Base-by-base conservation (phyloP, 192 early-diverging fungal genomes). In the Podila horticola region DNA sequence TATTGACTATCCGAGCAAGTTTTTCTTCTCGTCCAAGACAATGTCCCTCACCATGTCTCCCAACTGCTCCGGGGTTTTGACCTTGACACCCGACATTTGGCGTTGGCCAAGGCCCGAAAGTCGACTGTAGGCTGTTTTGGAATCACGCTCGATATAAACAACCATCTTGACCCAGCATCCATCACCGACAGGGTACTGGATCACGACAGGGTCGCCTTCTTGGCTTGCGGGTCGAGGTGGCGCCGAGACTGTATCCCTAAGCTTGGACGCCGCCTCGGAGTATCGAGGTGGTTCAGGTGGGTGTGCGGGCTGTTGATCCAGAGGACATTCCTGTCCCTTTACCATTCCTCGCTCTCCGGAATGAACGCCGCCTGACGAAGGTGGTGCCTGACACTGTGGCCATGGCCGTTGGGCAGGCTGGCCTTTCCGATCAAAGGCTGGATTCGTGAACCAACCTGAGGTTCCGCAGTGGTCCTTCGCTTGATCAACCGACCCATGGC, bases 111-210 rank as follows among this genome's bases (percentile, higher is more conserved):
- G 52, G 5, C 26, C 41, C 28, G 75, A 58, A 51, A 79, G 67
- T 0, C 75, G 28, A 13, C 26, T 64, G 4, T 45, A 6, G 0
- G 70, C 75, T 0, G 70, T 19, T 17, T 66, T 34, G 10, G 65
- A 60, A 58, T 67, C 66, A 30, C 22, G 62, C 9, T 79, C 75
- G 26, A 79, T 66, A 64, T 79, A 72, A 36, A 79, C 66, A 3
- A 69, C 70, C 36, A 79, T 62, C 10, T 62, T 58, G 22, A 67
- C 66, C 58, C 66, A 52, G 17, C 65, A 72, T 15, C 75, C 75
- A 34, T 72, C 75, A 1, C 69, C 70, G 10, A 79, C 60, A 5
- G 70, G 70, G n/a, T 79, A 79, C 52, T 79, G 75, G 5, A 79
- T 48, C 20, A 72, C 61, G 20, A 66, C 34, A 19, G 75, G 75